phyloP scores from a whole-genome alignment of 2,329 filamentous ascomycete species.

The Cladophialophora chaetospira region DNA sequence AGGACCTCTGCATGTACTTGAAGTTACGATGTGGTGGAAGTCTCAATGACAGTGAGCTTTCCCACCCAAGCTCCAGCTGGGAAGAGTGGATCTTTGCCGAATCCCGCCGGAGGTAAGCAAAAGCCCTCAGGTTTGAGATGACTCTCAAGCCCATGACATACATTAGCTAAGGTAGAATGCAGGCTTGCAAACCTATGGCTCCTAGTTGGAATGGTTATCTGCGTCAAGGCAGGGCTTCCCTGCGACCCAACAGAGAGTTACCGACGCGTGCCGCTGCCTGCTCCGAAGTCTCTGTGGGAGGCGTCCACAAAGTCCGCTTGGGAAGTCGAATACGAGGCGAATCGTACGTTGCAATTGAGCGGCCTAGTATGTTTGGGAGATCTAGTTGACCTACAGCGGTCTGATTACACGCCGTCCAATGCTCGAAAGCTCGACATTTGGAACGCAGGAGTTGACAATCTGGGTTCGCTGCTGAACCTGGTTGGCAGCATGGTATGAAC shows the following conservation, averaged over 20 bases:
- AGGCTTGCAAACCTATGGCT: conserved; percentile 17
- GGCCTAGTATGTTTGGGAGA: conserved; percentile 7
- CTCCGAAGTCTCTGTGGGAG: conserved; percentile 20
- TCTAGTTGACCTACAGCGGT: conserved; percentile 11
- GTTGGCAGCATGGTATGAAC: conserved; percentile 15
- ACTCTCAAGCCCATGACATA: no score
- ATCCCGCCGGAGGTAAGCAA: conserved; percentile 29
- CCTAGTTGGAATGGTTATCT: conserved; percentile 14
- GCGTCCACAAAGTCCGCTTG: conserved; percentile 12
- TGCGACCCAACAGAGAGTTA: conserved; percentile 3
- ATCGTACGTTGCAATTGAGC: not conserved
- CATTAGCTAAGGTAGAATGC: not conserved
- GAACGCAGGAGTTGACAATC: conserved; percentile 21
- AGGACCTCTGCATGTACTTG: not conserved
- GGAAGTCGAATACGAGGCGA: conserved; percentile 15
- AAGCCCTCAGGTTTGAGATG: no score
- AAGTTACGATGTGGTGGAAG: not conserved
- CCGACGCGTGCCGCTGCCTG: conserved; percentile 5
- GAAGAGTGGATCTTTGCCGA: conserved; percentile 34
- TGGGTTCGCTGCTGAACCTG: conserved; percentile 14
- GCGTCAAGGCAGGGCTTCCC: conserved; percentile 8
- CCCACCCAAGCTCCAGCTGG: conserved; percentile 22
- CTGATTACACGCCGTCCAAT: not conserved
- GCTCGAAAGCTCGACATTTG: conserved; percentile 16
- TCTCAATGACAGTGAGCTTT: conserved; percentile 10